Conservation (phyloP, 2,329 filamentous ascomycete genomes). For the Neonectria magnoliae region DNA sequence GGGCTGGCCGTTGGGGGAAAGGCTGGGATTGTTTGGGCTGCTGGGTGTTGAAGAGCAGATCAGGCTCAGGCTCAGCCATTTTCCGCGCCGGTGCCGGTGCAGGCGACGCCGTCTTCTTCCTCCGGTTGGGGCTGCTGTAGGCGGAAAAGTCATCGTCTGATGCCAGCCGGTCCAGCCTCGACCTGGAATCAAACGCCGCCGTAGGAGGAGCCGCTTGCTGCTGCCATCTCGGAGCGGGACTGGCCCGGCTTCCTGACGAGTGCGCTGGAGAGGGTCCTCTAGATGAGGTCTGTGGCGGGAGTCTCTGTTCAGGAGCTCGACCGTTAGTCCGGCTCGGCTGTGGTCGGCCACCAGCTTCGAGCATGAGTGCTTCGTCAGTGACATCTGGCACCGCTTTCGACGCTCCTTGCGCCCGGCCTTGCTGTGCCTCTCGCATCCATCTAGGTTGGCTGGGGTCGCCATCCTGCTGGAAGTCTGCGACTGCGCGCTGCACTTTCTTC, state of each 20-base stretch:
- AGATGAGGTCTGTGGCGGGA: constrained; percentile 45
- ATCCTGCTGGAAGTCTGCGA: constrained; percentile 81
- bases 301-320: constrained; percentile 37
- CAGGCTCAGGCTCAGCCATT: constrained; percentile 58
- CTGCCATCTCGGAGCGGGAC: constrained; percentile 68
- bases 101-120: constrained; percentile 69
- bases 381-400: constrained; percentile 51
- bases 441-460: constrained; percentile 84
- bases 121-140: constrained; percentile 86
- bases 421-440: constrained; percentile 87
- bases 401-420: constrained; percentile 51
- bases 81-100: constrained; percentile 56
- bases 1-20: constrained; percentile 50
- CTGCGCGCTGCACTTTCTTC: constrained; percentile 91
- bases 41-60: constrained; percentile 69
- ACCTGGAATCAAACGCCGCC: constrained; percentile 47
- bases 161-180: constrained; percentile 75
- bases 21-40: constrained; percentile 49
- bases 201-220: constrained; percentile 55
- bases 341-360: constrained; percentile 73
- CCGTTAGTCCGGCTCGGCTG: constrained; percentile 49
- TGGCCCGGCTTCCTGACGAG: constrained; percentile 55
- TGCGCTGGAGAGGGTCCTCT: constrained; percentile 63
- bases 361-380: constrained; percentile 81
- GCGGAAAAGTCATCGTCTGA: constrained; percentile 85